Base-by-base conservation (phyloP, 805 yeast genomes). In the Zygosaccharomyces pseudorouxii region DNA sequence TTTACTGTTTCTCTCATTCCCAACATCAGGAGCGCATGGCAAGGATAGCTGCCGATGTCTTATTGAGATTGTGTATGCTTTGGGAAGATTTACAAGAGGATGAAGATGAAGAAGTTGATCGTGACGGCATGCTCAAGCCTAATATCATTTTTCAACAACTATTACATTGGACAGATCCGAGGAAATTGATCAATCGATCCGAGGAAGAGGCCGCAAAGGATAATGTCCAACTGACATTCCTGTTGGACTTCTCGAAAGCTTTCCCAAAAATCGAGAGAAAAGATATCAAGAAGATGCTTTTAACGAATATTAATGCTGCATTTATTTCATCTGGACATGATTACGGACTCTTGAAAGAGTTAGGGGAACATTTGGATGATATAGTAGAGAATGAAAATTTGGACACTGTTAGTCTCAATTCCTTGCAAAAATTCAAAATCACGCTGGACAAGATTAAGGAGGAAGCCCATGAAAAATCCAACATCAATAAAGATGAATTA, bases 161-260 rank as follows among this genome's bases (percentile, higher is more conserved):
- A 41, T 71, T 85, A 20, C 80, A 81, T 58, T 88, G 97, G 96
- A 84, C 95, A 16, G 92, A 89, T 62, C 95, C 96, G 5, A 68
- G 71, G 38, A 78, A 81, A 53, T 68, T 83, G 7, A 88, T 81
- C 2, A 76, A 78, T 50, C 67, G 70, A 37, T 56, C 71, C 1
- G 71, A 71, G 5, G 77, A 69, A 2, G 75, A 69, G 1, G 65
- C 73, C 3, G 60, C 59, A 3, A 58, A 58, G n/a, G 77, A 79
- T 36, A 63, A 74, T 9, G 68, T 79, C 5, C 93, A 86, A 53
- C 62, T 82, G 3, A 74, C 72, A 55, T 78, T 84, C 52, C 78
- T 79, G 0, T 62, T 74, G 25, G 82, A 80, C 22, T 65, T 86
- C 9, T 59, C 86, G 41, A 74, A 72, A 25, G 71, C 77, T 0